Conservation (phyloP, 768 basidiomycete genomes). For the Inosperma sp. region DNA sequence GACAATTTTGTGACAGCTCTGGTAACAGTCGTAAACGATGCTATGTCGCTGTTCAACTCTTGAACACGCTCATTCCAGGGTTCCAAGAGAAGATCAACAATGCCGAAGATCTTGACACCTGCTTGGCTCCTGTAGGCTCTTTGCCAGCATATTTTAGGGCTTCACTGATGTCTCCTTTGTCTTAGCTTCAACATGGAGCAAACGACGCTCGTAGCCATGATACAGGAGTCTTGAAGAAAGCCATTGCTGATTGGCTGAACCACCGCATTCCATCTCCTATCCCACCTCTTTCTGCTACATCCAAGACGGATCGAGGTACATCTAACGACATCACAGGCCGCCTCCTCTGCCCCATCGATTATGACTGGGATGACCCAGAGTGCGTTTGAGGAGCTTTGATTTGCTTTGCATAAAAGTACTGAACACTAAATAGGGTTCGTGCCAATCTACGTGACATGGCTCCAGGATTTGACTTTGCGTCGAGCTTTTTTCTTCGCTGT, state of each 20-base stretch:
- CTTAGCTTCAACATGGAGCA: conserved; percentile 23
- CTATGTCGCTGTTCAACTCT: conserved; percentile 8
- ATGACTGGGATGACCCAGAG: conserved; percentile 15
- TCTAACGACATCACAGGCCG: conserved; percentile 13
- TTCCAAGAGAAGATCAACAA: conserved; percentile 4
- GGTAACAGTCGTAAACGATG: conserved; percentile 9
- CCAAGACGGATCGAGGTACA: conserved; percentile 12
- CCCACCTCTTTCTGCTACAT: not conserved
- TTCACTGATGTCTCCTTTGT: not conserved
- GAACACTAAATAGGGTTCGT: conserved; percentile 4
- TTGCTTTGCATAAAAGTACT: conserved; percentile 3
- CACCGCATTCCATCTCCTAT: conserved; percentile 6
- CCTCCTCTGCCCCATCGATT: conserved; percentile 15
- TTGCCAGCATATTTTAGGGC: not conserved
- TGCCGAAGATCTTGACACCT: conserved; percentile 5
- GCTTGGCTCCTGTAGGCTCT: conserved; percentile 2
- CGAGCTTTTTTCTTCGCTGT: conserved; percentile 4
- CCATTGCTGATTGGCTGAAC: conserved; percentile 22
- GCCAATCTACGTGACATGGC: conserved; percentile 4
- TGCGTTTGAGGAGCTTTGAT: conserved; percentile 1
- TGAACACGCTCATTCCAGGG: conserved; percentile 9
- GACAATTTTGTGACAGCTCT: conserved; percentile 3
- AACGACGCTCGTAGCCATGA: conserved; percentile 23
- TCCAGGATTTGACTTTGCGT: conserved; percentile 5
- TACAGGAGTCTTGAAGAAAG: conserved; percentile 15